Percentiles rank a stretch among this genome's conserved stretches.
Evolutionary conservation across 192 early-diverging fungal species (phyloP).

Genomic region (Coemansia javaensis): DNA sequence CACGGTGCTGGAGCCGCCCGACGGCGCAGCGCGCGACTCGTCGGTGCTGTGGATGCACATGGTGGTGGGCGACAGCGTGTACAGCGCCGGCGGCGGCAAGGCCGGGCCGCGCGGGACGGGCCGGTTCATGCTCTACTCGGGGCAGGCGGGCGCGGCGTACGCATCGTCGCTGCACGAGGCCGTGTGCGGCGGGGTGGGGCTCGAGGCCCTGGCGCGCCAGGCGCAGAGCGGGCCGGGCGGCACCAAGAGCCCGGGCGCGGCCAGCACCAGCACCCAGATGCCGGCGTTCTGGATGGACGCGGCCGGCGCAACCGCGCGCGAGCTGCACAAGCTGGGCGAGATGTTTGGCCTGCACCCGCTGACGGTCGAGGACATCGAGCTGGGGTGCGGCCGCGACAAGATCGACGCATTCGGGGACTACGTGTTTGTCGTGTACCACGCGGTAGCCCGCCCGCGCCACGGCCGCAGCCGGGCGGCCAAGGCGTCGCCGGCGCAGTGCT

Average conservation of each 20-base stretch:
- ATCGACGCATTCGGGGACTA: conserved; percentile 65
- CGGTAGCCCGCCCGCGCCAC: conserved; percentile 3
- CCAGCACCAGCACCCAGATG: not conserved
- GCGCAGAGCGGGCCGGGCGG: not conserved
- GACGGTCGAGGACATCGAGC: conserved; percentile 83
- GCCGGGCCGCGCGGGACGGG: not conserved
- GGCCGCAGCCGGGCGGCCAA: conserved; percentile 7
- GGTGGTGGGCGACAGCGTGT: not conserved
- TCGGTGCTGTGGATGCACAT: conserved; percentile 40
- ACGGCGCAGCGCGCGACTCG: conserved; percentile 19
- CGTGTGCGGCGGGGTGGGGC: conserved; percentile 1
- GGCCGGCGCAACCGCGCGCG: conserved; percentile 48
- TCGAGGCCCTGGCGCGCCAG: conserved; percentile 7
- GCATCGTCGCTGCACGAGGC: conserved; percentile 14
- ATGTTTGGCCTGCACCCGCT: conserved; percentile 72
- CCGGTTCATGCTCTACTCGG: conserved; percentile 33
- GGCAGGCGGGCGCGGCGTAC: conserved; percentile 15
- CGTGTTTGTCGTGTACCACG: conserved; percentile 58
- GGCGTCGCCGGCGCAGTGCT: too few species aligned
- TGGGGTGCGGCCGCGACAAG: conserved; percentile 87
- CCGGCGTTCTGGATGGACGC: conserved; percentile 73
- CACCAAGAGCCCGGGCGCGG: not conserved
- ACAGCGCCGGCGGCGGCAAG: not conserved
- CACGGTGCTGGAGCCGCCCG: not conserved
- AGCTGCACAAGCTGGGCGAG: conserved; percentile 57